phyloP scores from a whole-genome alignment of 352 stramenopile species.

The Phytophthora sansomeana region DNA sequence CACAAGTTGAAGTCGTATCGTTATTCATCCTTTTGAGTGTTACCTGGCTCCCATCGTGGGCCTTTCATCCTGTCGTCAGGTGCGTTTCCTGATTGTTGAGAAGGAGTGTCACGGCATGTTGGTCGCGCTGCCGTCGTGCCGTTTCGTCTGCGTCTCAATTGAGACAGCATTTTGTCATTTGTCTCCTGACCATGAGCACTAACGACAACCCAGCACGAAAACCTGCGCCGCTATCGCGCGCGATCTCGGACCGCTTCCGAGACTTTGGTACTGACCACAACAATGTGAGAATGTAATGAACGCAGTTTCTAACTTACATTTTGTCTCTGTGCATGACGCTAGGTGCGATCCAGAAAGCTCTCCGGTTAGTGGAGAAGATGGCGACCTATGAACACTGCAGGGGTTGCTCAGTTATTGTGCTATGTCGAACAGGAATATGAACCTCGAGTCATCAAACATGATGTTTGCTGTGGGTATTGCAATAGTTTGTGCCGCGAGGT shows the following conservation, averaged over 20 bases:
- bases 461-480: conserved; percentile 54
- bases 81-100: not conserved
- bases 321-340: too few species aligned
- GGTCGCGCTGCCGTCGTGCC: not conserved
- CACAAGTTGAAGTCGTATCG: conserved; percentile 23
- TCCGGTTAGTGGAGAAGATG: conserved; percentile 15
- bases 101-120: conserved; percentile 17
- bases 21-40: conserved; percentile 3
- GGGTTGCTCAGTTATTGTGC: not conserved
- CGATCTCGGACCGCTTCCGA: conserved; percentile 38
- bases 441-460: conserved; percentile 75
- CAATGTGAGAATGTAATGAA: not conserved
- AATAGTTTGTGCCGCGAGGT: not conserved
- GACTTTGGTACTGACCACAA: conserved; percentile 28
- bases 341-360: conserved; percentile 36
- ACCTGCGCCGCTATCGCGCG: conserved; percentile 29
- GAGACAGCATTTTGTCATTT: conserved; percentile 32
- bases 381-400: not conserved
- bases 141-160: conserved; percentile 10
- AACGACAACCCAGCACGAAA: conserved; percentile 4
- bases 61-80: not conserved
- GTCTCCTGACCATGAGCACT: conserved; percentile 26
- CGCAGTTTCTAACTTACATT: not conserved
- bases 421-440: conserved; percentile 34
- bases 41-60: not conserved